A percentile compares a stretch with the other conserved stretches of the same genome.
Evolutionary conservation across 805 yeast genomes (phyloP).

Genomic region (Candida broadrunensis): DNA sequence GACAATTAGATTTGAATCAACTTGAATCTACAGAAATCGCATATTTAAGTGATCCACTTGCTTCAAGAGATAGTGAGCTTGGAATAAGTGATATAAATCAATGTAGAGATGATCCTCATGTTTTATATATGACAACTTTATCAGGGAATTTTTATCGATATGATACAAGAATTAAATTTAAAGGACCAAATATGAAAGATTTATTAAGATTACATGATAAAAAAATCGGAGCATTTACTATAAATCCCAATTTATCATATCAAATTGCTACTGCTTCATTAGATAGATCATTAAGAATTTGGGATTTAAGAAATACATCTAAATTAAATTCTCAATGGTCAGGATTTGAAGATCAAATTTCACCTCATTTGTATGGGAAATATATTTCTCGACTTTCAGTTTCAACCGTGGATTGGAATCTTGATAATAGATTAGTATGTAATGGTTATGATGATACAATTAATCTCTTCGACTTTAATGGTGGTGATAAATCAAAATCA

Average conservation of each 20-base stretch:
- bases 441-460: slow-evolving; percentile 92
- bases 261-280: slow-evolving; percentile 86
- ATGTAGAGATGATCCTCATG: slow-evolving; percentile 45
- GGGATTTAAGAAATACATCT: slow-evolving; percentile 72
- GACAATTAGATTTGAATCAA: slow-evolving; percentile 65
- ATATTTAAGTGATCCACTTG: slow-evolving; percentile 48
- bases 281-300: slow-evolving; percentile 77
- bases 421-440: slow-evolving; percentile 68
- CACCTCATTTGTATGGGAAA: slow-evolving; percentile 55
- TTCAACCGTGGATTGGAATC: slow-evolving; percentile 81
- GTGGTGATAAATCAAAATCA: slow-evolving; percentile 22
- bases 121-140: slow-evolving; percentile 71
- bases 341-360: slow-evolving; percentile 43
- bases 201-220: slow-evolving; percentile 76
- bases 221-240: slow-evolving; percentile 85
- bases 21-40: slow-evolving; percentile 53
- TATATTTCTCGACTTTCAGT: slow-evolving; percentile 77
- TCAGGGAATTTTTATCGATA: slow-evolving; percentile 75
- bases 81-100: slow-evolving; percentile 78
- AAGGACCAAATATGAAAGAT: slow-evolving; percentile 14
- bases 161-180: slow-evolving; percentile 57
- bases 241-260: slow-evolving; percentile 64
- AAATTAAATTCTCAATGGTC: slow-evolving; percentile 50
- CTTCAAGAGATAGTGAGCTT: slow-evolving; percentile 31
- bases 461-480: slow-evolving; percentile 57